phyloP scores from a whole-genome alignment of 129 eudicot genomes.

The Flaveria ramosissima region DNA sequence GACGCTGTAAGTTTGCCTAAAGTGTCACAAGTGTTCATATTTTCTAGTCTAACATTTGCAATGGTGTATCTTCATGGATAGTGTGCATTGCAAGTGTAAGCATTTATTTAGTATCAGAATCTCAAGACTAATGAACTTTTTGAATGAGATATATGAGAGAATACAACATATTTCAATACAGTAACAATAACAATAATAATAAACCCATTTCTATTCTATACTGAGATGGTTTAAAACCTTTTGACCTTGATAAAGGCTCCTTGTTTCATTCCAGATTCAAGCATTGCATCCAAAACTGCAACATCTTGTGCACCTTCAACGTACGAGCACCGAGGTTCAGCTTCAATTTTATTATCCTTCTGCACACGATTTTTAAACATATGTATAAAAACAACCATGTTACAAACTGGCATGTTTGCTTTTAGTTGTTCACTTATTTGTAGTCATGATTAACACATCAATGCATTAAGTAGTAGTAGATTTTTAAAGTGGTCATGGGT shows the following conservation, averaged over 20 bases:
- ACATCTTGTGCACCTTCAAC: constrained; percentile 93
- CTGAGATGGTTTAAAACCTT: constrained; percentile 35
- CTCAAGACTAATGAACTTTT: background rate
- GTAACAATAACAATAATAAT: background rate
- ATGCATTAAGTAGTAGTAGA: background rate
- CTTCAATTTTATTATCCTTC: constrained; percentile 49
- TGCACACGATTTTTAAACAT: constrained; percentile 29
- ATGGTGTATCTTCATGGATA: background rate
- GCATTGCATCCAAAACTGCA: constrained; percentile 90
- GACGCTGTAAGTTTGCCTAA: background rate
- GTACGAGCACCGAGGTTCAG: constrained; percentile 70
- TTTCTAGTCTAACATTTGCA: too few relatives aligned
- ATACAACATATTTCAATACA: background rate
- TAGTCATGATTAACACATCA: too few relatives aligned
- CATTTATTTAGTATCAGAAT: background rate
- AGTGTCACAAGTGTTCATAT: too few relatives aligned
- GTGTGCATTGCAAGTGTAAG: background rate
- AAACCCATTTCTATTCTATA: background rate
- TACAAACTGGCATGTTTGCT: background rate
- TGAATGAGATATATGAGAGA: background rate
- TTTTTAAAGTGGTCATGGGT: too few relatives aligned
- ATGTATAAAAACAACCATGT: background rate
- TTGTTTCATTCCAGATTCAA: constrained; percentile 77
- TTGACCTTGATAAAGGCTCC: constrained; percentile 67
- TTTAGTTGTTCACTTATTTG: background rate